These are phyloP conservation scores for Trichoderma atroviride DNA, from an alignment of 2,329 filamentous ascomycete species.

Conservation along the genomic window DNA sequence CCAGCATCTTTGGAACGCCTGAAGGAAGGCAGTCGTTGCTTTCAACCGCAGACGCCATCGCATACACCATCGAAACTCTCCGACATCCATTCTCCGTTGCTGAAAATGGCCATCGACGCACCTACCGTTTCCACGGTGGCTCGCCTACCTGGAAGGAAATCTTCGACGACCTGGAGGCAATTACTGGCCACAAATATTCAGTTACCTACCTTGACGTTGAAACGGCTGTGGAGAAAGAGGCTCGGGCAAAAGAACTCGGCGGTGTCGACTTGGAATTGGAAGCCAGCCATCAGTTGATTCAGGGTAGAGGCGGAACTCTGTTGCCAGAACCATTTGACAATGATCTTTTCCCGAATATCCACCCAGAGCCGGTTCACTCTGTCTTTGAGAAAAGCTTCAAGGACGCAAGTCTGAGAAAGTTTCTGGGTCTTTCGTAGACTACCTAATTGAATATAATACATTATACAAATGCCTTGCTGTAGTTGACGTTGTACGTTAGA, in stretches of 20 bases:
- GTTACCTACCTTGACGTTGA: slow-evolving; percentile 3
- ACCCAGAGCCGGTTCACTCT: background rate
- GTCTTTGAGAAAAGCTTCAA: slow-evolving; percentile 9
- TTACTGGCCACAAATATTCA: background rate
- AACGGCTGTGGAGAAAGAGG: slow-evolving; percentile 1
- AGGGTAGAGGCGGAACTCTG: slow-evolving; percentile 5
- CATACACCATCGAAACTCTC: background rate
- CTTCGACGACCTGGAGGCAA: background rate
- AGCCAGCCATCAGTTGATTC: slow-evolving; percentile 17
- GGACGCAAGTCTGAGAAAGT: background rate
- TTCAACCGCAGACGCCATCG: background rate
- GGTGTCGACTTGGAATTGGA: background rate
- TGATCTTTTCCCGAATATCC: slow-evolving; percentile 4
- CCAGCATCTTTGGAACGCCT: background rate
- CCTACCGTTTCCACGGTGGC: slow-evolving; percentile 8
- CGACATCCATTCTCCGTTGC: background rate
- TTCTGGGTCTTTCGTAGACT: background rate
- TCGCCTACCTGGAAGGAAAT: slow-evolving; percentile 6
- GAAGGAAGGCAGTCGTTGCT: slow-evolving; percentile 9
- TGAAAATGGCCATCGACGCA: background rate
- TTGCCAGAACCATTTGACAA: slow-evolving; percentile 8
- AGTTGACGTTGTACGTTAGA: no score
- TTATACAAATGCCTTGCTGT: background rate
- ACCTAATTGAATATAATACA: background rate
- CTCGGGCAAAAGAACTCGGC: background rate